Evolutionary conservation across 352 stramenopile genomes (phyloP), one percentile per base, ranked within the genome.

Genomic region (Phytophthora aleatoria): DNA sequence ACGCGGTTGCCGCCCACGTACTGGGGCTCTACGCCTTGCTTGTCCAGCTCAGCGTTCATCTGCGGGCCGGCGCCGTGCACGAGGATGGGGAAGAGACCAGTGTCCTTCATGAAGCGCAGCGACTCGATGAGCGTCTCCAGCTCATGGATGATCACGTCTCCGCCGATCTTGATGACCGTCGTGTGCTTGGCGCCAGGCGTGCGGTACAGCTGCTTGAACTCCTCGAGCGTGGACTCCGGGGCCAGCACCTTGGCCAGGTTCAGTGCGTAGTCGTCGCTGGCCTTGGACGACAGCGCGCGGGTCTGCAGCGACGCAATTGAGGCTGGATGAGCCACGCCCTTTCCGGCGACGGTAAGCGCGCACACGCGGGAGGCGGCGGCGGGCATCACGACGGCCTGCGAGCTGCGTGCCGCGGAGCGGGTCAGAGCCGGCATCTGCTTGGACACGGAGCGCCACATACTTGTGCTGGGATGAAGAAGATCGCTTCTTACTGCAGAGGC

Each of bases 141-240:
- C 66, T 97, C 88, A 57, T 94, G 79, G 65, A 94, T 86, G 53
- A 97, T 89, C 30, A 97, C 87, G 36, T 96, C 89, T 30, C 89
- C 89, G 51, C 89, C 89, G 50, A 96, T 94, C 69, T 97, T 97
- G 61, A 97, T 95, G 8, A 97, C 88, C 0, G 87, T 91, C 47
- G 83, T 92, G 64, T 81, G 87, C 59, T 76, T 81, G 36, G 78
- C 77, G 52, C 83, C 85, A 2, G 87, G 85, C 27, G 78, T 90
- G 45, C 85, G 76, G 64, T 95, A 95, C 61, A 91, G 70, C 57
- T 78, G 69, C 49, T 84, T 62, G 68, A 92, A 93, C 69, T 93
- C 84, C 16, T 83, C 59, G 15, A 93, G 74, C 45, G 89, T 83
- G 10, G 50, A 56, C 44, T 87, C 79, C 6, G 81, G 74, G 36